Base-by-base conservation (phyloP, 495 filamentous ascomycete species). In the Lineolata rhizophorae region DNA sequence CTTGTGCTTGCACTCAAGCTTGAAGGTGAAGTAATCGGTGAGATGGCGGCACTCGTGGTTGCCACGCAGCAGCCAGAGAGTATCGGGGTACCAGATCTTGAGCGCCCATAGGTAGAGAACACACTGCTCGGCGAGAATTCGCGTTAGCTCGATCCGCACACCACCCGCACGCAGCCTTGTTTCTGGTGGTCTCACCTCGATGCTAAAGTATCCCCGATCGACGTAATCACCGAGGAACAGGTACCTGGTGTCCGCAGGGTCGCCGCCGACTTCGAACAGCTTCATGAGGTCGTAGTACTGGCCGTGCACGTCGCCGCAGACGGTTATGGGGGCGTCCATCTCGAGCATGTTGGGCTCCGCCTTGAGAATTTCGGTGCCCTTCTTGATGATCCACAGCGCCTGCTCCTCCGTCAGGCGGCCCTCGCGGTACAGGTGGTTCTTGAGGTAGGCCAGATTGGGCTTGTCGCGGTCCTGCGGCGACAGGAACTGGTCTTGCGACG, bases 221-320 rank as follows among this genome's bases (percentile, higher is more conserved):
- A 97, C 87, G 47, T 97, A 97, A 53, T 97, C 87, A 32, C 87
- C 87, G 37, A 97, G 60, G 58, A 97, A 97, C 22, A 97, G 67
- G 56, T 97, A 97, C 41, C 87, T 56, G 17, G 87, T 97, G 48
- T 94, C 87, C 27, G 84, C 73, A 17, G 87, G 87, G 49, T 97
- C 90, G 36, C 87, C 87, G 40, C 87, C 87, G 30, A 97, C 87
- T 52, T 97, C 87, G 52, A 97, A 97, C 15, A 97, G 65, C 61
- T 97, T 97, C 87, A 97, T 97, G 51, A 97, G 55, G 56, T 97
- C 87, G 47, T 91, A 95, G 54, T 93, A 97, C 57, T 97, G 87
- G 35, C 87, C 87, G 54, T 97, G 87, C 32, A 97, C 83, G 48
- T 97, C 87, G 46, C 87, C 87, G 48, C 87, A 97, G 21, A 97